Evolutionary conservation across 1,284 basidiomycete genomes (phyloP).

Genomic region (Agroathelia rolfsii): DNA sequence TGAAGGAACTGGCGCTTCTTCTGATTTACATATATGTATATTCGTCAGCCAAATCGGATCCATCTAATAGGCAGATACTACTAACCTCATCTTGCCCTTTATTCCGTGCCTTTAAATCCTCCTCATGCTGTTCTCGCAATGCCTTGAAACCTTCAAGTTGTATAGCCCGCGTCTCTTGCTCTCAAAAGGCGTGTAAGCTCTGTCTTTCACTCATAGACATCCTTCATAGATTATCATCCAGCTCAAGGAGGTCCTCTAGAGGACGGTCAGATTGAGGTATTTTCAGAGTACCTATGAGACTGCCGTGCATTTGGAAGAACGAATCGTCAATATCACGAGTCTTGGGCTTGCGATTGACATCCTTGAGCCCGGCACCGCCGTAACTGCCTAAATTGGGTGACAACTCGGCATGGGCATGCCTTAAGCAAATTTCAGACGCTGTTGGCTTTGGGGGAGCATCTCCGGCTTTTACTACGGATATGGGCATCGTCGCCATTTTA

Average conservation of each 20-base stretch:
- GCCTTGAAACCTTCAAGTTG: constrained; percentile 18
- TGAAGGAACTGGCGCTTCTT: constrained; percentile 35
- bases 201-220: constrained; percentile 32
- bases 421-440: too few relatives aligned
- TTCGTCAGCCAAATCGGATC: constrained; percentile 1
- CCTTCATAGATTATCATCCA: constrained; percentile 30
- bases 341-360: constrained; percentile 9
- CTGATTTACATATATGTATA: constrained; percentile 19
- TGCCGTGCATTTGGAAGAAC: constrained; percentile 29
- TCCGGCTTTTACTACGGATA: too few relatives aligned
- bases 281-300: constrained; percentile 20
- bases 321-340: constrained; percentile 19
- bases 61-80: constrained; percentile 1
- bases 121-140: constrained; percentile 20
- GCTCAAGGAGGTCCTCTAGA: constrained; percentile 26
- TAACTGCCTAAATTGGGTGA: constrained; percentile 2
- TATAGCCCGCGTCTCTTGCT: constrained; percentile 16
- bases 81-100: constrained; percentile 29
- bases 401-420: constrained; percentile 1
- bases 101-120: constrained; percentile 18
- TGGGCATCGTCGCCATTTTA: too few relatives aligned
- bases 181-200: constrained; percentile 27
- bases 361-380: neutral
- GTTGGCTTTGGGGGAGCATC: too few relatives aligned
- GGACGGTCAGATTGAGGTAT: constrained; percentile 25